Evolutionary conservation across 495 filamentous ascomycete species (phyloP), one percentile per base, ranked within the genome.

Genomic region (Talaromyces thailandensis): DNA sequence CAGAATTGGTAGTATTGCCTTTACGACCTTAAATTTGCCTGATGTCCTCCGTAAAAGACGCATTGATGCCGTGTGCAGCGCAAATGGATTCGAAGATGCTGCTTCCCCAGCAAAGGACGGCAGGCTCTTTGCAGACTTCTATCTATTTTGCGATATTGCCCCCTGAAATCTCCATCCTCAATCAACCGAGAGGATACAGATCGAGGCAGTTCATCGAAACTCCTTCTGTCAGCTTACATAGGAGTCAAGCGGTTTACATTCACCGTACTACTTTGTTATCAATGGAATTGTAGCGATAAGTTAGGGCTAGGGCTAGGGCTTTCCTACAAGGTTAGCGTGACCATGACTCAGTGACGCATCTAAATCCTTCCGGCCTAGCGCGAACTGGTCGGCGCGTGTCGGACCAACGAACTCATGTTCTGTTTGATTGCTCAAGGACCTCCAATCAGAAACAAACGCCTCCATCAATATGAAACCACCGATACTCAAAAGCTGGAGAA

Each of bases 231-330:
- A n/a, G n/a, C n/a, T n/a, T n/a, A n/a, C n/a, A n/a, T n/a, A n/a
- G n/a, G n/a, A n/a, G n/a, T n/a, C n/a, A n/a, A n/a, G n/a, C n/a
- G n/a, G n/a, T n/a, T n/a, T n/a, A n/a, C n/a, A n/a, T n/a, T n/a
- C n/a, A n/a, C n/a, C n/a, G n/a, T n/a, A n/a, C n/a, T n/a, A n/a
- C n/a, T n/a, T n/a, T n/a, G n/a, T n/a, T n/a, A n/a, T n/a, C n/a
- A n/a, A n/a, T n/a, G n/a, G n/a, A n/a, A n/a, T n/a, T n/a, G n/a
- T n/a, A n/a, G n/a, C 29, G 29, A 31, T 31, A 25, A 52, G 18
- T 52, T 55, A 55, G 51, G 24, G 51, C 24, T 55, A 55, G 51
- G 51, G 51, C 24, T 55, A 55, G 51, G 51, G 50, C 50, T 55
- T 55, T 14, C 35, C 2, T 40, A n/a, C 11, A 40, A 40, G 43